phyloP scores from a whole-genome alignment of 1,284 basidiomycete species.

The Grifola frondosa region DNA sequence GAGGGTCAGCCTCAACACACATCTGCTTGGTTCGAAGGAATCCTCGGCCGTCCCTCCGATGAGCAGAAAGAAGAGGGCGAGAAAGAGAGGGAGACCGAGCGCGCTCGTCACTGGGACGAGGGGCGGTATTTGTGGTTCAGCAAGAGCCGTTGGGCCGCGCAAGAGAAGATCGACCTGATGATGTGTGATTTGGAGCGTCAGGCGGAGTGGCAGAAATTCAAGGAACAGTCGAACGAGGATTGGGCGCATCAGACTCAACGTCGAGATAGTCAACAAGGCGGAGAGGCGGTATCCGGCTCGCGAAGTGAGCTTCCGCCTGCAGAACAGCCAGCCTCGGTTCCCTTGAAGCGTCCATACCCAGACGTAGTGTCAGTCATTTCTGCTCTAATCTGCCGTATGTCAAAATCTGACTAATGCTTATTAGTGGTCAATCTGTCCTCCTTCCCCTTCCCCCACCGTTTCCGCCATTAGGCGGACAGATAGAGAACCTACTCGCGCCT shows the following conservation, averaged over 20 bases:
- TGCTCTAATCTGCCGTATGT: background rate
- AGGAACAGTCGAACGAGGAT: constrained; percentile 42
- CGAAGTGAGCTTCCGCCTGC: constrained; percentile 6
- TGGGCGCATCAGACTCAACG: constrained; percentile 36
- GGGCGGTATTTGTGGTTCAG: constrained; percentile 75
- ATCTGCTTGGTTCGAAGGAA: constrained; percentile 14
- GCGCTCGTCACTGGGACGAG: constrained; percentile 54
- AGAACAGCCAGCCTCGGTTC: constrained; percentile 11
- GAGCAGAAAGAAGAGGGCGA: constrained; percentile 1
- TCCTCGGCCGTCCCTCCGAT: constrained; percentile 12
- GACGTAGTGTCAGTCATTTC: constrained; percentile 24
- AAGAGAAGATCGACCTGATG: constrained; percentile 62
- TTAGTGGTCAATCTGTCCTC: constrained; percentile 24
- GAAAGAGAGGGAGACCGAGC: constrained; percentile 1
- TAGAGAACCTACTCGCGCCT: constrained; percentile 31
- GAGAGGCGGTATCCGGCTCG: no score
- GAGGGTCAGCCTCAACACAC: constrained; percentile 59
- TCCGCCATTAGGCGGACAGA: constrained; percentile 20
- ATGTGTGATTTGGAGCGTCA: constrained; percentile 52
- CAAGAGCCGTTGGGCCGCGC: constrained; percentile 48
- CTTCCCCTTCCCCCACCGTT: constrained; percentile 24
- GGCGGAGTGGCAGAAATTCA: constrained; percentile 39
- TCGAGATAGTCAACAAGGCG: constrained; percentile 9
- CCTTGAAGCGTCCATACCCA: constrained; percentile 27
- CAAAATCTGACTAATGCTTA: constrained; percentile 8